Evolutionary conservation across 2,329 filamentous ascomycete species (phyloP).

Genomic region (Neofusicoccum cordaticola): DNA sequence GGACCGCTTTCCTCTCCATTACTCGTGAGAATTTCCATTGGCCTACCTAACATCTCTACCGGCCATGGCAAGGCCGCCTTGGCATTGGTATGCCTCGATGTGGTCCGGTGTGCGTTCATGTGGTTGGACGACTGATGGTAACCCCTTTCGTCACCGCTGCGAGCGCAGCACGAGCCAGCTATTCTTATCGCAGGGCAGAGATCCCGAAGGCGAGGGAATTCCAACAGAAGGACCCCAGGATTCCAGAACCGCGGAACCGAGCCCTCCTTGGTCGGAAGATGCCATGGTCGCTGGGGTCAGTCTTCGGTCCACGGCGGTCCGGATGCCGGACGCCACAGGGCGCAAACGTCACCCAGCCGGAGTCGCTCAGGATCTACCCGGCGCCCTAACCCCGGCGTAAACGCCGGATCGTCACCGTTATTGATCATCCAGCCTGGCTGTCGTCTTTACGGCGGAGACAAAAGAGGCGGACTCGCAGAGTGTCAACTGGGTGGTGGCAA

Average conservation of each 20-base stretch:
- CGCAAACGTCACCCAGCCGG: not conserved
- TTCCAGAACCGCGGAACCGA: slow-evolving; percentile 1
- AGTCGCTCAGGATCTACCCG: slow-evolving; percentile 1
- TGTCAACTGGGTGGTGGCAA: not conserved
- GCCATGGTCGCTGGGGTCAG: not conserved
- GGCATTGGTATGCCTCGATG: too few species aligned
- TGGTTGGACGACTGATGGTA: too few species aligned
- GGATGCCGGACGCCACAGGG: slow-evolving; percentile 7
- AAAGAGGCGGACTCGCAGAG: too few species aligned
- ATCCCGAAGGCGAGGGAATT: not conserved
- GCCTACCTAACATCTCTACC: too few species aligned
- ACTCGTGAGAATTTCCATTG: too few species aligned
- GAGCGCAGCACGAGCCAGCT: not conserved
- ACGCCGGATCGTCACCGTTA: not conserved
- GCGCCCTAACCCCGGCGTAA: not conserved
- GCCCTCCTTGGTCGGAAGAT: not conserved
- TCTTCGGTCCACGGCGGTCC: slow-evolving; percentile 2
- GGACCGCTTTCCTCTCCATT: too few species aligned
- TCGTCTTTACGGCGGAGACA: too few species aligned
- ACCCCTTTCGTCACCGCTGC: slow-evolving; percentile 6
- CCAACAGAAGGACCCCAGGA: not conserved
- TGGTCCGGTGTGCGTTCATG: too few species aligned
- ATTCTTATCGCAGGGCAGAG: not conserved
- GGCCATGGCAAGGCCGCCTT: too few species aligned
- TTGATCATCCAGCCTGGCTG: too few species aligned